Conservation (phyloP, 495 filamentous ascomycete genomes). For the Penicillium coffeae region DNA sequence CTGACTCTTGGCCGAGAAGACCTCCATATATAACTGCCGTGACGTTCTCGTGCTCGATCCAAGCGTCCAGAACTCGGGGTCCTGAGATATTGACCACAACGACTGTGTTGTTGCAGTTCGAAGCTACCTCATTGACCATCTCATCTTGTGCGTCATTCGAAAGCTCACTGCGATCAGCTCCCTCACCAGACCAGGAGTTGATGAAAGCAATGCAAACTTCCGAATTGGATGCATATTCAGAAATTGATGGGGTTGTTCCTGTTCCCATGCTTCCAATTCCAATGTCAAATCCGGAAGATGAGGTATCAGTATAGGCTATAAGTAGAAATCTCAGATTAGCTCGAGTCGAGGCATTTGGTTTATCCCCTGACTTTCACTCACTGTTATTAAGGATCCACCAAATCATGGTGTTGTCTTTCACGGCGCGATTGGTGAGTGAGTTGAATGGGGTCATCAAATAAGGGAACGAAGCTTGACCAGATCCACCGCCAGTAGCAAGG, state of each 20-base stretch:
- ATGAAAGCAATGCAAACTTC: conserved; percentile 61
- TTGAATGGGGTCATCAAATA: conserved; percentile 54
- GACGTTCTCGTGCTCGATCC: conserved; percentile 48
- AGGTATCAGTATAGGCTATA: too few relatives aligned
- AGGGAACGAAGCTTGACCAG: conserved; percentile 35
- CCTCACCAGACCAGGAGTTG: conserved; percentile 55
- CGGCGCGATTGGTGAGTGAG: conserved; percentile 54
- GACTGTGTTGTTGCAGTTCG: conserved; percentile 51
- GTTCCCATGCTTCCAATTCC: too few relatives aligned
- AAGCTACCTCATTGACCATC: conserved; percentile 55
- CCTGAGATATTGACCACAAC: conserved; percentile 45
- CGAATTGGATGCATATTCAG: conserved; percentile 45
- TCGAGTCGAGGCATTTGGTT: too few relatives aligned
- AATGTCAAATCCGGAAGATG: too few relatives aligned
- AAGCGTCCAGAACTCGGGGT: conserved; percentile 30
- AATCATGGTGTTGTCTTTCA: conserved; percentile 46
- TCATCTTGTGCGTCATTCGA: conserved; percentile 42
- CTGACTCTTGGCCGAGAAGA: conserved; percentile 70
- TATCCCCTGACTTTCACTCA: too few relatives aligned
- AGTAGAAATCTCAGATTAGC: too few relatives aligned
- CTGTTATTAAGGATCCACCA: conserved; percentile 40
- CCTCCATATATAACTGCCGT: conserved; percentile 69
- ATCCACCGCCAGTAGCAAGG: conserved; percentile 18
- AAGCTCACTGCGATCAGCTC: conserved; percentile 25
- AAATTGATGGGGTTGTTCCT: conserved; percentile 8